Conservation (phyloP, 2,329 filamentous ascomycete species). For the Apiospora saccharicola region DNA sequence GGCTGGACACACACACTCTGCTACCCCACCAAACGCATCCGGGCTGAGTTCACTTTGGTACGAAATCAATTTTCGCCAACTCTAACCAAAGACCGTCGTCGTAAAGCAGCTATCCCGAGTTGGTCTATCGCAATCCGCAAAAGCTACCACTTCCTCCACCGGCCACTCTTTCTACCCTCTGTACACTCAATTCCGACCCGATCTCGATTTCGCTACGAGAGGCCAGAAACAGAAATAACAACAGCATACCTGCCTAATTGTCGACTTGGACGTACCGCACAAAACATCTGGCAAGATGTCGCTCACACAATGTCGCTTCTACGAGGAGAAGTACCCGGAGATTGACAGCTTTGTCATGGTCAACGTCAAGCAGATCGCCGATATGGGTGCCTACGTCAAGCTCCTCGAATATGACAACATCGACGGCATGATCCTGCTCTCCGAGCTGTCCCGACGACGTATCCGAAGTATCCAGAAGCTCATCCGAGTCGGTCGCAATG, state of each 20-base stretch:
- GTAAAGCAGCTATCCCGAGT: constrained; percentile 14
- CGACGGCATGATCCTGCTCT: constrained; percentile 99
- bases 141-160: neutral
- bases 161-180: neutral
- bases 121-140: constrained; percentile 5
- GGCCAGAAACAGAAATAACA: neutral
- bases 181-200: neutral
- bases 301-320: constrained; percentile 95
- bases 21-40: constrained; percentile 14
- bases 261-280: neutral
- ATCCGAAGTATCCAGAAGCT: constrained; percentile 99
- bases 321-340: constrained; percentile 97
- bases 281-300: constrained; percentile 75
- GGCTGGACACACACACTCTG: constrained; percentile 17
- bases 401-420: constrained; percentile 99
- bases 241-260: neutral
- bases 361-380: constrained; percentile 99
- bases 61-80: constrained; percentile 21
- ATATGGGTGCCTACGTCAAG: constrained; percentile 99
- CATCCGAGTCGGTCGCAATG: constrained; percentile 96
- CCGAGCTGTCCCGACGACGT: constrained; percentile 95
- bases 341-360: constrained; percentile 99
- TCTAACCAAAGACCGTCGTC: neutral
- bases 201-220: constrained; percentile 1
- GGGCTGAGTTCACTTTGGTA: constrained; percentile 17